phyloP scores from a whole-genome alignment of 176 grass and related monocot species.

The Avena atlantica region DNA sequence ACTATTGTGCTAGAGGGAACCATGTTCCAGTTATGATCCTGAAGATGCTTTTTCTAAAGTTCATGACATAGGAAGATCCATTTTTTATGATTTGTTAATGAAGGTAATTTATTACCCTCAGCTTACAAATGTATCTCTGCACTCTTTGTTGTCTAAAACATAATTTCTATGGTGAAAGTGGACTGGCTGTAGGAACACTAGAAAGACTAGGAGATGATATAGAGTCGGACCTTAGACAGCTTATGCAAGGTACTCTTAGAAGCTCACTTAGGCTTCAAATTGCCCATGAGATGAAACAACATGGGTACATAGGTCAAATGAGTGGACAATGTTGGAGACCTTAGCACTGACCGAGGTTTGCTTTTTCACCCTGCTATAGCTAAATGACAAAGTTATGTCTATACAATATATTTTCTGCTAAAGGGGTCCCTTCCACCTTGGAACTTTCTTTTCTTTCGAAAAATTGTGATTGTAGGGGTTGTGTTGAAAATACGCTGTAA shows the following conservation, averaged over 20 bases:
- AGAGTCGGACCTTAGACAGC: slow-evolving; percentile 77
- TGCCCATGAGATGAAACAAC: slow-evolving; percentile 79
- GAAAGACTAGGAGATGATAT: slow-evolving; percentile 91
- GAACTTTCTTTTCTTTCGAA: too few species aligned
- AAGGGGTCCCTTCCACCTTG: too few species aligned
- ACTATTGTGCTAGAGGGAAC: slow-evolving; percentile 68
- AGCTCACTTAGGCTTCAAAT: slow-evolving; percentile 79
- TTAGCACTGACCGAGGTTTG: too few species aligned
- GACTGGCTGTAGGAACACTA: slow-evolving; percentile 76
- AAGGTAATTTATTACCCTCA: slow-evolving; percentile 60
- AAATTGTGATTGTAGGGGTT: too few species aligned
- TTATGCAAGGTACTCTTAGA: slow-evolving; percentile 85
- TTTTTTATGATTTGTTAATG: slow-evolving; percentile 92
- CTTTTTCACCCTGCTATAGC: too few species aligned
- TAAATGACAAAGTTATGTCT: too few species aligned
- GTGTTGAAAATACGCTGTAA: too few species aligned
- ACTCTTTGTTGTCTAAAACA: slow-evolving; percentile 43
- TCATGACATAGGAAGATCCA: slow-evolving; percentile 78
- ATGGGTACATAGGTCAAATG: too few species aligned
- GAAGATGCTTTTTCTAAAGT: slow-evolving; percentile 85
- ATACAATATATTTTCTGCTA: too few species aligned
- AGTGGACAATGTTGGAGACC: too few species aligned
- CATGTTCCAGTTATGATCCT: slow-evolving; percentile 52
- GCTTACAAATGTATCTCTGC: slow-evolving; percentile 27
- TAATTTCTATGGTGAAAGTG: slow-evolving; percentile 79